Evolutionary conservation across 805 yeast species (phyloP).

Genomic region (Blastobotrys chiropterorum): DNA sequence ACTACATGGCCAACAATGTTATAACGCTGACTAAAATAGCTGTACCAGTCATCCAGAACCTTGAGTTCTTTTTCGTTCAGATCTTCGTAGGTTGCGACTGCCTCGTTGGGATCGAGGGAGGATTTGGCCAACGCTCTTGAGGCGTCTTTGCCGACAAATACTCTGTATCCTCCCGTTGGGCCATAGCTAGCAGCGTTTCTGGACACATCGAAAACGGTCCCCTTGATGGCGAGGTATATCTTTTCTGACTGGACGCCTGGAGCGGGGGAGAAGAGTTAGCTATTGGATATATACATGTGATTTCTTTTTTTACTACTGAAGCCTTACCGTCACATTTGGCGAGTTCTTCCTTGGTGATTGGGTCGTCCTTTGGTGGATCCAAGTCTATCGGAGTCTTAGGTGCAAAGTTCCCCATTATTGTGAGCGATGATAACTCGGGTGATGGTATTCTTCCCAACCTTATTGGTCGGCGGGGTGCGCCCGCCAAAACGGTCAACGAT

Average conservation of each 20-base stretch:
- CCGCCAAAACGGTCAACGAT: not conserved
- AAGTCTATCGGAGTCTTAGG: constrained; percentile 51
- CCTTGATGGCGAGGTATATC: constrained; percentile 70
- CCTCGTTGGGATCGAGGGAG: constrained; percentile 49
- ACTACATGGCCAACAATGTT: constrained; percentile 6
- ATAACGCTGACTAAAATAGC: constrained; percentile 48
- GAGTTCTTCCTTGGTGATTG: constrained; percentile 39
- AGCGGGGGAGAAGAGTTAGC: not conserved
- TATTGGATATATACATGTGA: not conserved
- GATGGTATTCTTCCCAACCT: not conserved
- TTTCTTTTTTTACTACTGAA: not conserved
- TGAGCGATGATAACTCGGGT: not conserved
- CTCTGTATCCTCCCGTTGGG: constrained; percentile 65
- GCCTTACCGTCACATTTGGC: constrained; percentile 41
- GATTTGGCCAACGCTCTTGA: constrained; percentile 71
- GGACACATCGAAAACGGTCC: constrained; percentile 73
- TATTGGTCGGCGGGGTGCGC: not conserved
- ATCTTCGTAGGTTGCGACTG: constrained; percentile 32
- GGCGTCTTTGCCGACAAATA: constrained; percentile 70
- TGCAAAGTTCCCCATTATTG: constrained; percentile 33
- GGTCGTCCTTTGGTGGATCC: constrained; percentile 44
- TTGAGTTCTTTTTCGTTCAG: constrained; percentile 54
- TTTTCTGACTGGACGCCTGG: constrained; percentile 37
- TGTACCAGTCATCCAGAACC: constrained; percentile 69
- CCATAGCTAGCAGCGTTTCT: constrained; percentile 64